These are phyloP conservation scores for Termitomyces sp. DNA, from an alignment of 768 basidiomycete genomes.

Conservation along the genomic window DNA sequence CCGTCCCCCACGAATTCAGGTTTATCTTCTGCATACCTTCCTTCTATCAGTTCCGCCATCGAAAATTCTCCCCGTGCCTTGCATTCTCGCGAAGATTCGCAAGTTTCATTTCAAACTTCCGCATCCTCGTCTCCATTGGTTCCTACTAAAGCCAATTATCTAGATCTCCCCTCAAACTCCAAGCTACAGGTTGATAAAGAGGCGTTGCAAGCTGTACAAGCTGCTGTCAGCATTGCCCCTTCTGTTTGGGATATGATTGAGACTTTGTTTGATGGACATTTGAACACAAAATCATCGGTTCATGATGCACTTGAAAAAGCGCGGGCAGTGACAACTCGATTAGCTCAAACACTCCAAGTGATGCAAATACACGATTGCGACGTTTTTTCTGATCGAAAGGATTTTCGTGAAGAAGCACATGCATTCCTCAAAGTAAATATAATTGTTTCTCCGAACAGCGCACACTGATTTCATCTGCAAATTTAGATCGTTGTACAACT, in stretches of 20 bases:
- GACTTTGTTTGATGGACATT: slow-evolving; percentile 50
- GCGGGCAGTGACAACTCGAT: slow-evolving; percentile 53
- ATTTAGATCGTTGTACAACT: slow-evolving; percentile 68
- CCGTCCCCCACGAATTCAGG: slow-evolving; percentile 30
- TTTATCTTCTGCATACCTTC: slow-evolving; percentile 19
- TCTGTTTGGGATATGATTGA: slow-evolving; percentile 80
- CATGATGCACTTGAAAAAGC: slow-evolving; percentile 55
- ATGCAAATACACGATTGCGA: slow-evolving; percentile 60
- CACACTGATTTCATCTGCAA: background rate
- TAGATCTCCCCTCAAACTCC: slow-evolving; percentile 49
- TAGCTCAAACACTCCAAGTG: slow-evolving; percentile 52
- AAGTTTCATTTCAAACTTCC: slow-evolving; percentile 30
- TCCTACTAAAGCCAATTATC: slow-evolving; percentile 27
- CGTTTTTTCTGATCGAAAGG: slow-evolving; percentile 46
- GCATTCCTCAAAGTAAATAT: slow-evolving; percentile 69
- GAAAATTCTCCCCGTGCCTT: slow-evolving; percentile 15
- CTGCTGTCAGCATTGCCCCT: slow-evolving; percentile 74
- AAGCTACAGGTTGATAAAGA: slow-evolving; percentile 71
- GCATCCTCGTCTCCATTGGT: slow-evolving; percentile 32
- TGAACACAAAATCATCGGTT: slow-evolving; percentile 36
- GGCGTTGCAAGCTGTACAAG: slow-evolving; percentile 71
- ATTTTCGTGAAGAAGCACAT: slow-evolving; percentile 73
- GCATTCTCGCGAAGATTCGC: slow-evolving; percentile 36
- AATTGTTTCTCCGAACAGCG: background rate
- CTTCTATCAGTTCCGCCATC: slow-evolving; percentile 2